Evolutionary conservation across 345 rosid species (phyloP).

Genomic region (Clausena lansium): DNA sequence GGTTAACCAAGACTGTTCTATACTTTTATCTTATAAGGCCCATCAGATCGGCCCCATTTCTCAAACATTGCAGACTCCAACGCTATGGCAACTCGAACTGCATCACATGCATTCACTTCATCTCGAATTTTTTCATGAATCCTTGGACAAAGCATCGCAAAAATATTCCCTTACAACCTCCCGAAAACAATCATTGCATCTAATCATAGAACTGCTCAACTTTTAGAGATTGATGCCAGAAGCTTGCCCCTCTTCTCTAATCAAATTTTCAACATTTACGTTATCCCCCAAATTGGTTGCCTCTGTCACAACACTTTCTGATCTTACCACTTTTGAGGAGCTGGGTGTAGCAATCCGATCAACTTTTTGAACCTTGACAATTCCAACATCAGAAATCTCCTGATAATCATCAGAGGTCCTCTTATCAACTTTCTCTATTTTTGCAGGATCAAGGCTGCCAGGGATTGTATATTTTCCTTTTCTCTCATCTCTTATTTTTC

Average conservation of each 20-base stretch:
- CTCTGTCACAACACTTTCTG: background rate
- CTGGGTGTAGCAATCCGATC: background rate
- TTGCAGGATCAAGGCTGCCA: background rate
- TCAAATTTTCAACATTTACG: background rate
- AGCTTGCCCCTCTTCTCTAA: background rate
- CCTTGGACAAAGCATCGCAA: slow-evolving; percentile 42
- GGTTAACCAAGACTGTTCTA: slow-evolving; percentile 44
- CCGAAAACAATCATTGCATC: slow-evolving; percentile 38
- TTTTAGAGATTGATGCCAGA: slow-evolving; percentile 14
- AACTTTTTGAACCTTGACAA: background rate
- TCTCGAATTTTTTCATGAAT: slow-evolving; percentile 24
- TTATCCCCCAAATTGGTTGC: background rate
- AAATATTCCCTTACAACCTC: slow-evolving; percentile 44
- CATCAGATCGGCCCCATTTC: slow-evolving; percentile 40
- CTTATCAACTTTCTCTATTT: background rate
- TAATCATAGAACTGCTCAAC: slow-evolving; percentile 21
- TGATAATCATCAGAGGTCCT: background rate
- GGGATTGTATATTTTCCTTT: slow-evolving; percentile 13
- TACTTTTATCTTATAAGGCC: slow-evolving; percentile 38
- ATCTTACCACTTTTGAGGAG: background rate
- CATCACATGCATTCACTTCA: slow-evolving; percentile 37
- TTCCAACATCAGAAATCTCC: background rate
- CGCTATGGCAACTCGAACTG: slow-evolving; percentile 33
- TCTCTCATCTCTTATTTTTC: slow-evolving; percentile 38
- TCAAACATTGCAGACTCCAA: slow-evolving; percentile 46